Evolutionary conservation across 441 rosid species (phyloP), one percentile per base, ranked within the genome.

Genomic region (Isatis lusitanica): DNA sequence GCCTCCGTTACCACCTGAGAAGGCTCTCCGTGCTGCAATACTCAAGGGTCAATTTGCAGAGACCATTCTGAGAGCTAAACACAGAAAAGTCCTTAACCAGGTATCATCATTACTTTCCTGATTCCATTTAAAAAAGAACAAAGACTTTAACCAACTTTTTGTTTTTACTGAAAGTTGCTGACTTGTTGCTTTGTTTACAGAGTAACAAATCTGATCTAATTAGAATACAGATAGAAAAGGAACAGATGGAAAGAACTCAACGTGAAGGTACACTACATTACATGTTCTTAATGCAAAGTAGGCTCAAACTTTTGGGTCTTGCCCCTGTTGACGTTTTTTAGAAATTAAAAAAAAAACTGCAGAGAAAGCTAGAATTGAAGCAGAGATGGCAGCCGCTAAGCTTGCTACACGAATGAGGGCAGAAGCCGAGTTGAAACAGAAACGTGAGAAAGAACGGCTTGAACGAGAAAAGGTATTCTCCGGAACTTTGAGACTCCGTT

Each of bases 1-100:
- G 42, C 95, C 68, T 9, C 92, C 73, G 44, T 56, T 90, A 74
- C 89, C 97, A 31, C 92, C 98, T 9, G 72, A 80, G 38, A 93
- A 85, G 77, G 96, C 92, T 63, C 86, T 91, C 9, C 94, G 97
- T 33, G 95, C 90, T 81, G 97, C 93, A 43, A 83, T 81, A 36
- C 62, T 92, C 50, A 94, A 83, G 81, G 79, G 61, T n/a, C 94
- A 96, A 38, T 94, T 89, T 78, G 98, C 97, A 9, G 91, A 81
- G 40, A 87, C 93, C 35, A 92, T 94, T 43, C 47, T 87, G 57
- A 90, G 82, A 86, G 94, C 97, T 13, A 80, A 84, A 70, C 89
- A 88, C 59, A 89, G 81, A 88, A 84, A 90, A 36, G 81, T 83
- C 18, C 84, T 83, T 40, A 86, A 82, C 70, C 78, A 87, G 44